Percentiles rank a stretch among this genome's conserved stretches.
Conservation (phyloP, 371 early-diverging fungal genomes). For the Chytridium lagenaria region DNA sequence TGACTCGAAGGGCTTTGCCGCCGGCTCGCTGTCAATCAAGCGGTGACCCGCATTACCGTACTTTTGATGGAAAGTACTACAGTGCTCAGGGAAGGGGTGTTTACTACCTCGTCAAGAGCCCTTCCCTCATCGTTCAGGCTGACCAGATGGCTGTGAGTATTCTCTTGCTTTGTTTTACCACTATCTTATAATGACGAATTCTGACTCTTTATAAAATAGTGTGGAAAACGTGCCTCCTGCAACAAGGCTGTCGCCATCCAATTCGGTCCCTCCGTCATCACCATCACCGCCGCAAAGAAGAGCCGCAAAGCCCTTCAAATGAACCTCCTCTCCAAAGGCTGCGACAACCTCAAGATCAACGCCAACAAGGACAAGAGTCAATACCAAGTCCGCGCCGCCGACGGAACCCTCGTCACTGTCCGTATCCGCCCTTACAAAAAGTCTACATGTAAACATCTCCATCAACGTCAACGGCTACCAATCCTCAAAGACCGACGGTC, state of each 20-base stretch:
- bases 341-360: neutral
- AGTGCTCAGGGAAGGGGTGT: conserved; percentile 22
- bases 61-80: conserved; percentile 13
- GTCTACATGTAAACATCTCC: neutral
- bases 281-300: neutral
- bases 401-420: neutral
- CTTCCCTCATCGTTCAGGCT: conserved; percentile 23
- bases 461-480: neutral
- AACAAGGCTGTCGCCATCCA: neutral
- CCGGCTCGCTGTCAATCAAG: conserved; percentile 2
- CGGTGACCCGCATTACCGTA: conserved; percentile 31
- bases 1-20: too few relatives aligned
- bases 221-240: neutral
- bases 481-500: neutral
- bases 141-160: conserved; percentile 19
- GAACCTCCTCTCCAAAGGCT: neutral
- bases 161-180: neutral
- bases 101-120: conserved; percentile 23
- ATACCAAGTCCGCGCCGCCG: neutral
- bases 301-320: neutral
- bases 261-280: neutral
- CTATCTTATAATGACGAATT: too few relatives aligned
- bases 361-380: neutral
- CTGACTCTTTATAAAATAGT: too few relatives aligned
- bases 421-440: neutral